Conservation (phyloP, 495 filamentous ascomycete species). For the Aspergillus indologenus region DNA sequence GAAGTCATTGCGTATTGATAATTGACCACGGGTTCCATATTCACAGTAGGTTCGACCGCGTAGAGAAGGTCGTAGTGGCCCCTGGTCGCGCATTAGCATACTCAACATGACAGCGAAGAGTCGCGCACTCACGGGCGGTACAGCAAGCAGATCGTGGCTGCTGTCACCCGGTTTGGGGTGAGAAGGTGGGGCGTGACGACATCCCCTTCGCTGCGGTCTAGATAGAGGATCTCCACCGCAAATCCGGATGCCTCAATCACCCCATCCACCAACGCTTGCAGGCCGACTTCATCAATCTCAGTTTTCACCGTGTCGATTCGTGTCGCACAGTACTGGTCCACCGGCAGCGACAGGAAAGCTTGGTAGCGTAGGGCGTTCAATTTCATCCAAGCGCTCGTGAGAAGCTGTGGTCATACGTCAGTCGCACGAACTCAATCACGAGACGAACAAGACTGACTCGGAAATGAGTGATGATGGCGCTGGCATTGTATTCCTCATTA, state of each 20-base stretch:
- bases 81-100: slow-evolving; percentile 32
- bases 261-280: slow-evolving; percentile 72
- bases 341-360: slow-evolving; percentile 61
- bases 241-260: slow-evolving; percentile 72
- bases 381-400: slow-evolving; percentile 88
- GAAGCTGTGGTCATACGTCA: slow-evolving; percentile 49
- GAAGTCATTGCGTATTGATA: slow-evolving; percentile 44
- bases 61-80: slow-evolving; percentile 97
- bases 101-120: neutral
- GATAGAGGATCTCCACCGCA: slow-evolving; percentile 81
- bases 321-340: slow-evolving; percentile 68
- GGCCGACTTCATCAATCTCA: slow-evolving; percentile 87
- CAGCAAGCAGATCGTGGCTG: slow-evolving; percentile 61
- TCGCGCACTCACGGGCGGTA: slow-evolving; percentile 63
- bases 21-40: slow-evolving; percentile 47
- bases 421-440: slow-evolving; percentile 3
- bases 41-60: slow-evolving; percentile 54
- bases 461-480: slow-evolving; percentile 72
- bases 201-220: slow-evolving; percentile 80
- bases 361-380: slow-evolving; percentile 63
- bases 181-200: slow-evolving; percentile 76
- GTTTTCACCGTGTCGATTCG: slow-evolving; percentile 69
- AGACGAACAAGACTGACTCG: slow-evolving; percentile 43
- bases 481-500: slow-evolving; percentile 64
- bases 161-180: slow-evolving; percentile 47